Conservation (phyloP, 768 basidiomycete species). For the Trametes coccinea region DNA sequence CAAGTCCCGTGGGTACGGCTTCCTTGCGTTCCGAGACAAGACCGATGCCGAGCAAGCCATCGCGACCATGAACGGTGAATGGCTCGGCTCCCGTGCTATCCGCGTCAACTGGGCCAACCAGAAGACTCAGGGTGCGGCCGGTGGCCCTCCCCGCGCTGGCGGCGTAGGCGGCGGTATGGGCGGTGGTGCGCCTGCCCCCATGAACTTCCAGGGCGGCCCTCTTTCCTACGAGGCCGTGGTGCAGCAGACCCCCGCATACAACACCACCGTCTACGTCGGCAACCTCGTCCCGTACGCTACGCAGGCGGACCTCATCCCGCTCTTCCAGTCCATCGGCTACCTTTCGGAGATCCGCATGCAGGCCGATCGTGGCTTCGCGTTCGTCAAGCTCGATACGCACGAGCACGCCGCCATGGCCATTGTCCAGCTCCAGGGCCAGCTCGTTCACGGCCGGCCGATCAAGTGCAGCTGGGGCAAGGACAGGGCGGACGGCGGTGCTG, state of each 20-base stretch:
- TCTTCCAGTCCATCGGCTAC: conserved; percentile 99
- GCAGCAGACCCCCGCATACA: conserved; percentile 89
- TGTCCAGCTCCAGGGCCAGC: conserved; percentile 93
- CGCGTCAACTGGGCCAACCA: conserved; percentile 99
- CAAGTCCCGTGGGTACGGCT: conserved; percentile 96
- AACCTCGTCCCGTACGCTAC: conserved; percentile 97
- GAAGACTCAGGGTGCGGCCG: conserved; percentile 78
- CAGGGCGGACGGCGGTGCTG: conserved; percentile 68
- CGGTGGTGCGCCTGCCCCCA: conserved; percentile 78
- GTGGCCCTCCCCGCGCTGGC: conserved; percentile 12
- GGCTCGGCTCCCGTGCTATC: conserved; percentile 96
- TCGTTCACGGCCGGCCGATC: conserved; percentile 95
- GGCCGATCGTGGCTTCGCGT: conserved; percentile 97
- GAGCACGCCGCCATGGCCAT: conserved; percentile 99
- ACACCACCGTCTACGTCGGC: conserved; percentile 97
- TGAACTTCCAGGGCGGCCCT: conserved; percentile 88
- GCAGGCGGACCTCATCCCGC: conserved; percentile 94
- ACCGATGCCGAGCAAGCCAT: conserved; percentile 99
- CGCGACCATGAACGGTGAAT: conserved; percentile 99
- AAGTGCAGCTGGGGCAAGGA: conserved; percentile 99
- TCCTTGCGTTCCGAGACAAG: conserved; percentile 98
- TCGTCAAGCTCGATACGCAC: conserved; percentile 98
- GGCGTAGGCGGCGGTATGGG: conserved; percentile 22
- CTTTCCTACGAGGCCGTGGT: conserved; percentile 93
- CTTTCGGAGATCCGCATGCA: conserved; percentile 99